Conservation (phyloP, 2,329 filamentous ascomycete genomes). For the Trichoderma guizhouense region DNA sequence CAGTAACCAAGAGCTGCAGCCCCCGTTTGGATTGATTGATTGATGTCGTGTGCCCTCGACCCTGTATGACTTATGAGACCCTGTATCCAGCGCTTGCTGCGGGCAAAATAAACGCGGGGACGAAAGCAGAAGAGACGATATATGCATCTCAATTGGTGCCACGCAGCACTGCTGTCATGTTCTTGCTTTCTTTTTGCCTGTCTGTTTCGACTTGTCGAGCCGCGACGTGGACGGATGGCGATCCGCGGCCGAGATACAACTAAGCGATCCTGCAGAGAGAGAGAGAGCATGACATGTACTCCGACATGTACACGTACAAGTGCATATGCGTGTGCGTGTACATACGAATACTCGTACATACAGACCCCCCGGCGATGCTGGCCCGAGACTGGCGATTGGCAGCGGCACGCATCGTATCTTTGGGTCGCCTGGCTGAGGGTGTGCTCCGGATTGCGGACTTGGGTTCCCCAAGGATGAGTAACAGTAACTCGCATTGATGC, state of each 20-base stretch:
- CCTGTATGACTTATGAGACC: not conserved
- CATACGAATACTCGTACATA: too few relatives aligned
- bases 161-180: constrained; percentile 16
- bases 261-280: not conserved
- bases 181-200: not conserved
- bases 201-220: not conserved
- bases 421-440: not conserved
- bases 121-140: not conserved
- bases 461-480: not conserved
- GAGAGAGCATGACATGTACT: not conserved
- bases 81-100: not conserved
- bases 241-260: constrained; percentile 12
- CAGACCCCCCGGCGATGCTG: not conserved
- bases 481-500: not conserved
- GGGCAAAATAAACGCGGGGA: not conserved
- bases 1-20: not conserved
- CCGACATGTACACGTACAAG: not conserved
- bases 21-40: not conserved
- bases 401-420: not conserved
- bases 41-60: not conserved
- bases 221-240: constrained; percentile 17
- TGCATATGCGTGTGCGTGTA: not conserved
- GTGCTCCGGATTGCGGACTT: not conserved
- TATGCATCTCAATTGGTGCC: constrained; percentile 16
- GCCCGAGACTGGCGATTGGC: not conserved